phyloP scores from a whole-genome alignment of 768 basidiomycete genomes.

The Inosperma sp. region DNA sequence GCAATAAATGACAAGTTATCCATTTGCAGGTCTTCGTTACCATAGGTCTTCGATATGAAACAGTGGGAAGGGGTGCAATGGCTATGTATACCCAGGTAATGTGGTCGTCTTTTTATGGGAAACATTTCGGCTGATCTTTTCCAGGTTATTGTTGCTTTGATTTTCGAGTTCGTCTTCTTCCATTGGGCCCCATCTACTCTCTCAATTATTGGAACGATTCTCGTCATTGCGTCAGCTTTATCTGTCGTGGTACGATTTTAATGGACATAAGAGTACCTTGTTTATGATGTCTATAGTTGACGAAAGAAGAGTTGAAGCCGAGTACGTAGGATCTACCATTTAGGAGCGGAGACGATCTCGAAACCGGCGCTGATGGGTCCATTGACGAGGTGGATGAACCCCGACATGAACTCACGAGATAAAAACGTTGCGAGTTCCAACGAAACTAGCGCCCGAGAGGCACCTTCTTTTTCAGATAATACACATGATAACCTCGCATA shows the following conservation, averaged over 20 bases:
- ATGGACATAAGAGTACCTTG: background rate
- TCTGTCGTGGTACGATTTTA: slow-evolving; percentile 57
- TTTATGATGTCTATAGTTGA: background rate
- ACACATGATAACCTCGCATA: too few relatives aligned
- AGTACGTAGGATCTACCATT: too few relatives aligned
- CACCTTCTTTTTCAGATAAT: too few relatives aligned
- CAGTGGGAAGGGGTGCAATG: slow-evolving; percentile 42
- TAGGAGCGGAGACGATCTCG: too few relatives aligned
- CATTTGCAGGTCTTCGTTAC: slow-evolving; percentile 47
- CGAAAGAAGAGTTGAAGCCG: background rate
- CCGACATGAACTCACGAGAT: too few relatives aligned
- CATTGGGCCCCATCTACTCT: slow-evolving; percentile 51
- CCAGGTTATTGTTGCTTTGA: slow-evolving; percentile 67
- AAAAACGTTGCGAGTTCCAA: too few relatives aligned
- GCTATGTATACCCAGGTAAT: slow-evolving; percentile 43
- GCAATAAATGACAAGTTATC: background rate
- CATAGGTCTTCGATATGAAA: slow-evolving; percentile 47
- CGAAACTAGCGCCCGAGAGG: too few relatives aligned
- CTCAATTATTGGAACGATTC: slow-evolving; percentile 56
- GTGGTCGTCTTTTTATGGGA: background rate
- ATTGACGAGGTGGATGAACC: too few relatives aligned
- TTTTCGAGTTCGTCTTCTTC: slow-evolving; percentile 65
- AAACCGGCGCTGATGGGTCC: too few relatives aligned
- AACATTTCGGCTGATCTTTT: too few relatives aligned
- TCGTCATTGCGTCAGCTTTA: slow-evolving; percentile 60